These are phyloP conservation scores for Chlorella sp. DNA, from an alignment of 139 green algal species.

Conservation along the genomic window DNA sequence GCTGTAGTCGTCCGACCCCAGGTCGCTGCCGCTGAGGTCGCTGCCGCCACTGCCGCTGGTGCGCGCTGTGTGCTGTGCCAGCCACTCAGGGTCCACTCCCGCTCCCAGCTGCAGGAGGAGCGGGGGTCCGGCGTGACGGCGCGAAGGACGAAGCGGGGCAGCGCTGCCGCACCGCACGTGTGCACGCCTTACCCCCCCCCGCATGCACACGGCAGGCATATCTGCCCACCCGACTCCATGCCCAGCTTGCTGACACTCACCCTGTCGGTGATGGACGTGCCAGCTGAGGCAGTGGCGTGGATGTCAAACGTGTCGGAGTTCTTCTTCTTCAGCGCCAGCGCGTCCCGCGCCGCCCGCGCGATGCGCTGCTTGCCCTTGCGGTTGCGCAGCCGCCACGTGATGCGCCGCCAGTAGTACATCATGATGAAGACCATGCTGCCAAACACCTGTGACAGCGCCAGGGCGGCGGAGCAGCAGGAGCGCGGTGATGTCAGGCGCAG, in stretches of 20 bases:
- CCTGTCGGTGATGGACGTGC: conserved; percentile 24
- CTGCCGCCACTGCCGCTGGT: not conserved
- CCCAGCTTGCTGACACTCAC: not conserved
- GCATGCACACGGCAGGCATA: not conserved
- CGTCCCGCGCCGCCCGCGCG: conserved; percentile 15
- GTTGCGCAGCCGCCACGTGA: conserved; percentile 38
- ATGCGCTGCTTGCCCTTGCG: conserved; percentile 47
- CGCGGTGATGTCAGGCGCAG: too few species aligned
- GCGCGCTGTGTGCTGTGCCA: conserved; percentile 5
- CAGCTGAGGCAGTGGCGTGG: conserved; percentile 19
- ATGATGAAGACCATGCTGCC: conserved; percentile 38
- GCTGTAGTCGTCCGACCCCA: conserved; percentile 26
- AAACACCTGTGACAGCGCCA: conserved; percentile 37
- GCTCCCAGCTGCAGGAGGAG: conserved; percentile 20
- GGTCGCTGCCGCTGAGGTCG: not conserved
- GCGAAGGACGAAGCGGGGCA: too few species aligned
- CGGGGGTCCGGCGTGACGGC: too few species aligned
- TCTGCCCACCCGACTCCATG: not conserved
- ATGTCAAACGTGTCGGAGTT: conserved; percentile 24
- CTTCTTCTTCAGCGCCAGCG: conserved; percentile 42
- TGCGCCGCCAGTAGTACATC: conserved; percentile 38
- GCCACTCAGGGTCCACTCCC: conserved; percentile 19
- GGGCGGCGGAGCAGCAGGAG: too few species aligned
- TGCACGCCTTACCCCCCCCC: too few species aligned
- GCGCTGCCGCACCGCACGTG: not conserved